Percentiles rank a stretch among this genome's conserved stretches.
Evolutionary conservation across 768 basidiomycete species (phyloP).

Genomic region (Trametes punicea): DNA sequence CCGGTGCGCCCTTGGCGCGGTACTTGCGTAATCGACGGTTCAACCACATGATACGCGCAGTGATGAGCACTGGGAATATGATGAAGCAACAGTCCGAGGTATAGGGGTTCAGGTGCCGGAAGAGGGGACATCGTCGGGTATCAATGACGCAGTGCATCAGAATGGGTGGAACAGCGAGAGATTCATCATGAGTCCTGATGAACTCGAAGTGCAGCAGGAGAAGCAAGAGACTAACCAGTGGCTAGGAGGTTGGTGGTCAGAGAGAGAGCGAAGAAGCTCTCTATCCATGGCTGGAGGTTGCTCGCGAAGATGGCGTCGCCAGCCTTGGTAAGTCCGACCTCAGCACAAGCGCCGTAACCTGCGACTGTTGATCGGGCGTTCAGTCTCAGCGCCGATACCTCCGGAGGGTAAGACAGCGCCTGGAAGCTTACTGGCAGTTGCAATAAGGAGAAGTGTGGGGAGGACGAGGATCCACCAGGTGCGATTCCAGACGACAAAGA

Average conservation of each 20-base stretch:
- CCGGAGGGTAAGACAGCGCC: not conserved
- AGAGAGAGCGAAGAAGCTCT: slow-evolving; percentile 16
- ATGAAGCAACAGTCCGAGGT: not conserved
- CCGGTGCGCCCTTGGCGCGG: not conserved
- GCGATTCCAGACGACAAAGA: slow-evolving; percentile 12
- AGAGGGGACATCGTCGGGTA: not conserved
- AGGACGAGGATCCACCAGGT: not conserved
- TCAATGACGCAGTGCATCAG: not conserved
- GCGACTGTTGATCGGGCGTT: not conserved
- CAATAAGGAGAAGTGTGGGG: slow-evolving; percentile 3
- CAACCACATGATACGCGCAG: slow-evolving; percentile 1
- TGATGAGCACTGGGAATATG: slow-evolving; percentile 1
- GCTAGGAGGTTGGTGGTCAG: slow-evolving; percentile 16
- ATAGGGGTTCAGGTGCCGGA: no score
- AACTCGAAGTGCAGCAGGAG: not conserved
- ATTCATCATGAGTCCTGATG: no score
- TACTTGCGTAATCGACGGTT: slow-evolving; percentile 1
- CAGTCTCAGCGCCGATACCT: not conserved
- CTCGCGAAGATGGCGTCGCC: slow-evolving; percentile 9
- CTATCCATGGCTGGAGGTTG: slow-evolving; percentile 17
- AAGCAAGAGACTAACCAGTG: not conserved
- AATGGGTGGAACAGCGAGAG: not conserved
- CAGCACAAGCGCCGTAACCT: slow-evolving; percentile 1
- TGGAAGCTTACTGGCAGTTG: not conserved
- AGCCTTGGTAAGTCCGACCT: slow-evolving; percentile 6